Evolutionary conservation across 2,329 filamentous ascomycete species (phyloP), one percentile per base, ranked within the genome.

Genomic region (Hypoxylon sp.): DNA sequence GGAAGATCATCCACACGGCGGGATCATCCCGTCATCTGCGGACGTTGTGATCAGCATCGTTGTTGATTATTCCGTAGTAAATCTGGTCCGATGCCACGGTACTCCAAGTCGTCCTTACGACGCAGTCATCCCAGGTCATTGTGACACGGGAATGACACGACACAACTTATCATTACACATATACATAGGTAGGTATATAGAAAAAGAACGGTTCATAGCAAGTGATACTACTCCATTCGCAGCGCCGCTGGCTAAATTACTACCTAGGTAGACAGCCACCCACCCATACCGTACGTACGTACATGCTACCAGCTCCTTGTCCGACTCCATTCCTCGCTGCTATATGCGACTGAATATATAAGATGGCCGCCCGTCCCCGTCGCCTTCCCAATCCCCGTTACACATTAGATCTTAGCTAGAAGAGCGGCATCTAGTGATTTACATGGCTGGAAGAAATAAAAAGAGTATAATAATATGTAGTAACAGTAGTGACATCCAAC

Each of bases 321-420:
- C 56, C 53, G 48, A 53, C 55, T 46, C 49, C 48, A 5, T 10
- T 46, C 55, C 55, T 50, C 13, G 14, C 43, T 60, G 36, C 46
- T 45, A 60, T 60, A 52, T 60, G 46, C 34, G 34, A 60, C 45
- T 43, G 46, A 21, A 30, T 19, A 30, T 36, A 58, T 49, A 10
- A 28, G 59, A 34, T 19, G 34, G 23, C 62, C 62, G 32, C 57
- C 41, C 57, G 17, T 11, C 10, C 45, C 13, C 11, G 10, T 25
- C 23, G 21, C 34, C 34, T 14, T 45, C 32, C 43, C 23, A 5
- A n/a, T 25, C n/a, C 52, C 55, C 23, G 32, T 58, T 65, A 60
- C 57, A 60, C 45, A 65, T 65, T 60, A 65, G 36, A 43, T 51
- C 63, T 57, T 57, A 57, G 43, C 57, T 57, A 57, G 28, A 34